These are phyloP conservation scores for Thraustochytrium sp. DNA, from an alignment of 352 stramenopile genomes.

Conservation along the genomic window DNA sequence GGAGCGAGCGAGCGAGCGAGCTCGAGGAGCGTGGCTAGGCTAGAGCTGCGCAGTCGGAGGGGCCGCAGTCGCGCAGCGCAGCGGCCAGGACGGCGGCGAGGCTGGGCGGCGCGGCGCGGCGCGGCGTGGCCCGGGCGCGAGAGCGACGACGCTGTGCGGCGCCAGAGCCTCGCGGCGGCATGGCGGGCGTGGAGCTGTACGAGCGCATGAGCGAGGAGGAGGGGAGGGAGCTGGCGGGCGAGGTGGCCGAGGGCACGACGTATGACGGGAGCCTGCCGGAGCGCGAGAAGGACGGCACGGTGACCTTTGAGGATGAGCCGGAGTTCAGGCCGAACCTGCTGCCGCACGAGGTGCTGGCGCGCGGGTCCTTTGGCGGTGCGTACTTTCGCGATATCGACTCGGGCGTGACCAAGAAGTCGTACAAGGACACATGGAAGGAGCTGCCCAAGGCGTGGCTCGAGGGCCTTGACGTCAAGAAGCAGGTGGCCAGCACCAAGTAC, in stretches of 20 bases:
- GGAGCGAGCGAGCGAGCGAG: too few species aligned
- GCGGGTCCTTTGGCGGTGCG: slow-evolving; percentile 60
- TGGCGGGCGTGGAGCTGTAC: too few species aligned
- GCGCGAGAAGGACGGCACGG: not conserved
- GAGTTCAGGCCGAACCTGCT: slow-evolving; percentile 63
- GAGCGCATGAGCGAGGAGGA: not conserved
- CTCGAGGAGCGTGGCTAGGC: too few species aligned
- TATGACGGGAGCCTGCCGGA: not conserved
- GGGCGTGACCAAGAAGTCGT: slow-evolving; percentile 58
- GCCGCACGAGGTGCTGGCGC: slow-evolving; percentile 58
- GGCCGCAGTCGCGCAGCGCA: too few species aligned
- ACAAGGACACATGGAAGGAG: slow-evolving; percentile 51
- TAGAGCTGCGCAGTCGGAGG: too few species aligned
- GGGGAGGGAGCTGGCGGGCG: not conserved
- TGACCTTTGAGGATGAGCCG: slow-evolving; percentile 35
- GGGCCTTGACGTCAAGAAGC: slow-evolving; percentile 51
- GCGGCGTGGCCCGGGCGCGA: too few species aligned
- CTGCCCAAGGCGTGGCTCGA: slow-evolving; percentile 59
- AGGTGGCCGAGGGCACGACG: not conserved
- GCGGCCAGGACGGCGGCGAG: too few species aligned
- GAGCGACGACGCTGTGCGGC: too few species aligned
- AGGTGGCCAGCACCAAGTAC: slow-evolving; percentile 58
- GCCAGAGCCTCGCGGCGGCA: too few species aligned
- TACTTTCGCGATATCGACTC: slow-evolving; percentile 65
- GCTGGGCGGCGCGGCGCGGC: too few species aligned